Conservation (phyloP, 768 basidiomycete species). For the Termitomyces sp. region DNA sequence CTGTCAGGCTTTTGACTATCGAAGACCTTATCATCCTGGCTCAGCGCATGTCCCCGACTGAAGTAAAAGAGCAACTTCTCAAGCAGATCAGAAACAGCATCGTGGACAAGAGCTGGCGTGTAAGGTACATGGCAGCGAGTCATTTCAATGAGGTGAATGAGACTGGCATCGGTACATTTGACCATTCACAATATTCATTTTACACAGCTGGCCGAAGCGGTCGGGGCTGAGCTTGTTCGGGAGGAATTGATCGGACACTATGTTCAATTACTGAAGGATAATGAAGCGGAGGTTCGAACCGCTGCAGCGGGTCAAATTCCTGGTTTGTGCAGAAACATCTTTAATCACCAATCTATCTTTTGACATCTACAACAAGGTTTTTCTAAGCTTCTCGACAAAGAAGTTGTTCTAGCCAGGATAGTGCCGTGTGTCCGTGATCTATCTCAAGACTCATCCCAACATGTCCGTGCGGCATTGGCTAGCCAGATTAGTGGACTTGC, state of each 20-base stretch:
- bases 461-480: constrained; percentile 94
- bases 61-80: constrained; percentile 86
- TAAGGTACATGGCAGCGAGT: constrained; percentile 96
- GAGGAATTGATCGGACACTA: constrained; percentile 93
- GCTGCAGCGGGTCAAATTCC: constrained; percentile 96
- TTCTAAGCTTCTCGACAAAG: constrained; percentile 87
- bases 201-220: constrained; percentile 78
- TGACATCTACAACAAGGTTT: constrained; percentile 57
- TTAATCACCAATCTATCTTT: constrained; percentile 2
- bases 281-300: constrained; percentile 97
- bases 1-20: constrained; percentile 91
- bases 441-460: constrained; percentile 90
- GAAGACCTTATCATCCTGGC: constrained; percentile 94
- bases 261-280: constrained; percentile 92
- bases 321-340: constrained; percentile 41
- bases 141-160: constrained; percentile 89
- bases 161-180: not conserved
- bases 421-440: constrained; percentile 94
- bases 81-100: constrained; percentile 86
- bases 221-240: constrained; percentile 84
- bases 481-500: constrained; percentile 96
- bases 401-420: constrained; percentile 88
- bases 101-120: constrained; percentile 96
- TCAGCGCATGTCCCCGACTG: constrained; percentile 74
- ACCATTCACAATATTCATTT: not conserved